A percentile compares a stretch with the other conserved stretches of the same genome.
Evolutionary conservation across 176 grass and related monocot genomes (phyloP).

Genomic region (Musa beccarii): DNA sequence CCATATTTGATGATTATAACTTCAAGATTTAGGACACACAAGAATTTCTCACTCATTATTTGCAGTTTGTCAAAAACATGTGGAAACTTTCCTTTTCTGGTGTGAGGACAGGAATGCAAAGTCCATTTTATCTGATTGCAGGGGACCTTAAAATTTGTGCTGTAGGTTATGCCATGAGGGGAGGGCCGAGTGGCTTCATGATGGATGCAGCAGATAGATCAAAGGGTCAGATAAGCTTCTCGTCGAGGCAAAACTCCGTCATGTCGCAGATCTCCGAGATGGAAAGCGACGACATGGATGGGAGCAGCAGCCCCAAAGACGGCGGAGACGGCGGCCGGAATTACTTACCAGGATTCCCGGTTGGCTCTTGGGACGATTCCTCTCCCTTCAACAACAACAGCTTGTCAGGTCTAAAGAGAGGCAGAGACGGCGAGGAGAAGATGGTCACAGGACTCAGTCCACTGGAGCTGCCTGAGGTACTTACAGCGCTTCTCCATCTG

Average conservation of each 20-base stretch:
- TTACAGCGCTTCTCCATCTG: not conserved
- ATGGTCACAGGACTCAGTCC: constrained; percentile 13
- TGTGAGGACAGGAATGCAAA: not conserved
- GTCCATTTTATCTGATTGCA: not conserved
- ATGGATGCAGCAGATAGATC: constrained; percentile 26
- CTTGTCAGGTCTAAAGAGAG: constrained; percentile 44
- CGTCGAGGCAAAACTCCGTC: constrained; percentile 77
- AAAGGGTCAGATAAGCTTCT: constrained; percentile 84
- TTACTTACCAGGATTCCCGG: constrained; percentile 54
- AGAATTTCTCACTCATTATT: no score
- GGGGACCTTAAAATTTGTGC: not conserved
- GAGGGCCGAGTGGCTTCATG: constrained; percentile 15
- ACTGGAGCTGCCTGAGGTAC: constrained; percentile 42
- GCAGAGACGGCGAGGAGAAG: constrained; percentile 26
- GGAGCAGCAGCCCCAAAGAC: constrained; percentile 71
- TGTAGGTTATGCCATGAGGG: constrained; percentile 6
- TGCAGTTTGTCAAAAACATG: not conserved
- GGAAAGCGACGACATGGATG: constrained; percentile 65
- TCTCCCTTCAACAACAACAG: constrained; percentile 48
- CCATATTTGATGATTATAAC: no score
- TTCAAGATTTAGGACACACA: no score
- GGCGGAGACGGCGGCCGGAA: constrained; percentile 18
- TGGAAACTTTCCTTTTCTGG: not conserved
- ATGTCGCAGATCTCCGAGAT: constrained; percentile 99
- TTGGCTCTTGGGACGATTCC: constrained; percentile 76